Conservation (phyloP, 1,139 yeast species). For the Yamadazyma mexicana region DNA sequence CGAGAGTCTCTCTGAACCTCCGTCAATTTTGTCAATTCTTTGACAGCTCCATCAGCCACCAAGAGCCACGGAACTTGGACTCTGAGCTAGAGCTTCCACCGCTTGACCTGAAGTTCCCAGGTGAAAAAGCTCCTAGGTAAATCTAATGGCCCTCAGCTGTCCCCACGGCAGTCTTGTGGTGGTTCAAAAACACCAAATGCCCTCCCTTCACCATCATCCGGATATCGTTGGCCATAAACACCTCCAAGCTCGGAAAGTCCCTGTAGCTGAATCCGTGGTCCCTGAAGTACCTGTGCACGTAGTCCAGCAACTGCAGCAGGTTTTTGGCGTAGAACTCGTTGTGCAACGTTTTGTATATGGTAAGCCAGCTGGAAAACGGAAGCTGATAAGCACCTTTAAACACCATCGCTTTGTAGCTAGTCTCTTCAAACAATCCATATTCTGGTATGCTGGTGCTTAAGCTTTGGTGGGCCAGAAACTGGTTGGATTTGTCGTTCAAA, state of each 20-base stretch:
- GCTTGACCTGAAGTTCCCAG: too few species aligned
- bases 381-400: slow-evolving; percentile 1
- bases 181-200: not conserved
- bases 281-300: not conserved
- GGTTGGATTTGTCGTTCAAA: slow-evolving; percentile 15
- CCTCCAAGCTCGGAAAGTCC: not conserved
- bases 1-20: too few species aligned
- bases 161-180: not conserved
- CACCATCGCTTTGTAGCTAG: slow-evolving; percentile 9
- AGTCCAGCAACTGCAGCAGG: slow-evolving; percentile 6
- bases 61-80: too few species aligned
- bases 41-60: too few species aligned
- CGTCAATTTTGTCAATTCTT: too few species aligned
- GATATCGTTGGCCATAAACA: not conserved
- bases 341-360: not conserved
- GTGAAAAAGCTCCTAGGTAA: too few species aligned
- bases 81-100: too few species aligned
- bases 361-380: not conserved
- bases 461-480: slow-evolving; percentile 8
- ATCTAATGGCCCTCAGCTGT: too few species aligned
- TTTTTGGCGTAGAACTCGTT: slow-evolving; percentile 5
- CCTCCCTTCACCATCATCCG: not conserved
- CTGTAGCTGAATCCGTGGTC: not conserved
- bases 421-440: slow-evolving; percentile 8
- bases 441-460: not conserved